phyloP scores from a whole-genome alignment of 2,329 filamentous ascomycete genomes.

The Phialemoniopsis sp. region DNA sequence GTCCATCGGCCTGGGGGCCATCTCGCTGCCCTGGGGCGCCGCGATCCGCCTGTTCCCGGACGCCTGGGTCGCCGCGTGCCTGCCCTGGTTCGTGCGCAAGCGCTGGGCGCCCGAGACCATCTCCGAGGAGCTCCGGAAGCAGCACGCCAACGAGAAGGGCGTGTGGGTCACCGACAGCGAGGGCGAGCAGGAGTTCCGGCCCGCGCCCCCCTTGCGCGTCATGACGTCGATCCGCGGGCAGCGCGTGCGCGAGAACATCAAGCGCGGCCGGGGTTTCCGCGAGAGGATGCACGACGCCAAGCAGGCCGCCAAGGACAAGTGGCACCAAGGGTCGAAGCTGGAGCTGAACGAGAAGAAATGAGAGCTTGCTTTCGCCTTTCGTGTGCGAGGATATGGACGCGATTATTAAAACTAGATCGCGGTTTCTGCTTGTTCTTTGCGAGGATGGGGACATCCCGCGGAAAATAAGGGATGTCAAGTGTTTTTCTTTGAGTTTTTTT shows the following conservation, averaged over 20 bases:
- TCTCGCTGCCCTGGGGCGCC: conserved; percentile 72
- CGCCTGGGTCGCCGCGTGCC: conserved; percentile 26
- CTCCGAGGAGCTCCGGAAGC: conserved; percentile 5
- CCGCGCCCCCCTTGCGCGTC: conserved; percentile 13
- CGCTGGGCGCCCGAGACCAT: conserved; percentile 13
- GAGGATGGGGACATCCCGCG: too few relatives aligned
- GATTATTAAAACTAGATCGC: too few relatives aligned
- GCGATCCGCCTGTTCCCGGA: conserved; percentile 73
- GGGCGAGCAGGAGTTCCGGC: conserved; percentile 4
- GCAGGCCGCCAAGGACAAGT: conserved; percentile 12
- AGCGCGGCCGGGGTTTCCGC: conserved; percentile 11
- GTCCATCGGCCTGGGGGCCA: conserved; percentile 70
- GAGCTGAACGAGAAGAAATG: too few relatives aligned
- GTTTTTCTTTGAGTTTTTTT: too few relatives aligned
- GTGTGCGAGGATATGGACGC: too few relatives aligned
- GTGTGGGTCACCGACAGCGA: conserved; percentile 1
- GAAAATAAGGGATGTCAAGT: too few relatives aligned
- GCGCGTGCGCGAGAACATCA: conserved; percentile 15
- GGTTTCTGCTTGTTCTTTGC: too few relatives aligned
- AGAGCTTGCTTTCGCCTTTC: too few relatives aligned
- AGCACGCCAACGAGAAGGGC: background rate
- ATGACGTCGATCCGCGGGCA: conserved; percentile 18
- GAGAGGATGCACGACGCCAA: conserved; percentile 20
- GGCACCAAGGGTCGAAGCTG: conserved; percentile 1
- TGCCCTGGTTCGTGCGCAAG: conserved; percentile 12